A percentile compares a stretch with the other conserved stretches of the same genome.
Evolutionary conservation across 2,329 filamentous ascomycete species (phyloP).

Genomic region (Furcasterigmium furcatum): DNA sequence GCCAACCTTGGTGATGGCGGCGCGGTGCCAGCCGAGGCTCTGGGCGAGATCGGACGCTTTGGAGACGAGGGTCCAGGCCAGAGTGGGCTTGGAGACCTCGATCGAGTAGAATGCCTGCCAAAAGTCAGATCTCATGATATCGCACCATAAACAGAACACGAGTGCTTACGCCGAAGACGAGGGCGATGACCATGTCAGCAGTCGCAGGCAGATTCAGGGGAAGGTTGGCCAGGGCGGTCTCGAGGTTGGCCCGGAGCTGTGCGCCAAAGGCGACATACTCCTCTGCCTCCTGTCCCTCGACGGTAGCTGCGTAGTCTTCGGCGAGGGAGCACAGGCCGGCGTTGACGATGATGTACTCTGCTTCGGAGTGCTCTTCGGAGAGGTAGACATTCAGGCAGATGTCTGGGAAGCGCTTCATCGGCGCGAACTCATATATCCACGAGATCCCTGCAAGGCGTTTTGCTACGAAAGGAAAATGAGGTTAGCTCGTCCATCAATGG

Average conservation of each 20-base stretch:
- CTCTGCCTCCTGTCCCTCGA: slow-evolving; percentile 12
- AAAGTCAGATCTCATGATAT: background rate
- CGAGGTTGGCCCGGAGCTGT: slow-evolving; percentile 22
- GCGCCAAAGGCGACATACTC: slow-evolving; percentile 17
- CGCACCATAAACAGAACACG: accelerated
- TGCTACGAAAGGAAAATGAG: background rate
- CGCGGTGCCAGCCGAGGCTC: slow-evolving; percentile 23
- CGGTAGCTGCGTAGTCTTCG: slow-evolving; percentile 14
- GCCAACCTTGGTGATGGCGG: slow-evolving; percentile 20
- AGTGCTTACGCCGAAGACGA: slow-evolving; percentile 15
- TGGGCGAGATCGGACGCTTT: slow-evolving; percentile 27
- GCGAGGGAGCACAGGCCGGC: slow-evolving; percentile 25
- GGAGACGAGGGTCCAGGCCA: slow-evolving; percentile 24
- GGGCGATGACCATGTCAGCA: slow-evolving; percentile 17
- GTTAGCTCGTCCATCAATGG: no score
- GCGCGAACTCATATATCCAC: slow-evolving; percentile 25
- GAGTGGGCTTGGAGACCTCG: slow-evolving; percentile 26
- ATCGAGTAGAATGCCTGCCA: slow-evolving; percentile 23
- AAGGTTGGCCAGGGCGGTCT: slow-evolving; percentile 24
- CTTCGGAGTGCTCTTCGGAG: slow-evolving; percentile 23
- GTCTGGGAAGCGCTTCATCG: slow-evolving; percentile 24
- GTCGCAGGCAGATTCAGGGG: slow-evolving; percentile 27
- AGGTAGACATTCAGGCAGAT: slow-evolving; percentile 28
- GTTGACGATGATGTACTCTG: slow-evolving; percentile 29
- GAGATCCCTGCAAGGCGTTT: slow-evolving; percentile 12